These are phyloP conservation scores for Kappamyces sp. DNA, from an alignment of 192 early-diverging fungal species.

Conservation along the genomic window DNA sequence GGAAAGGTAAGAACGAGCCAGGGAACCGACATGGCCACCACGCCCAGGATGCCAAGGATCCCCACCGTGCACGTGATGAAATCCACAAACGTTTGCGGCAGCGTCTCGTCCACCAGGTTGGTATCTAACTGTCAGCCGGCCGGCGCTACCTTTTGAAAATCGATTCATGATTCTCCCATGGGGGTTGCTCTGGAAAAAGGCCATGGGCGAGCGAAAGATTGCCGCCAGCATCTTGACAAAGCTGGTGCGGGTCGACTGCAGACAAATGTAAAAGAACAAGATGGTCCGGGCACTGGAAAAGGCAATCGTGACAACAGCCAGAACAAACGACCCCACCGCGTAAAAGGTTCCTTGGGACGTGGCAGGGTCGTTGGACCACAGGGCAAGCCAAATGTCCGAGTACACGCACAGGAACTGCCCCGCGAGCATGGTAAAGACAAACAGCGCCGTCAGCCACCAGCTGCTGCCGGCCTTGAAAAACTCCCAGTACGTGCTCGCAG, in stretches of 20 bases:
- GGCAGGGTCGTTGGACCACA: slow-evolving; percentile 36
- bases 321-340: slow-evolving; percentile 38
- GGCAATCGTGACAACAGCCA: slow-evolving; percentile 25
- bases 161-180: slow-evolving; percentile 61
- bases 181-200: slow-evolving; percentile 57
- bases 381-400: slow-evolving; percentile 54
- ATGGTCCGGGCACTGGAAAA: slow-evolving; percentile 35
- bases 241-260: slow-evolving; percentile 29
- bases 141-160: slow-evolving; percentile 39
- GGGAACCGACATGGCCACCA: slow-evolving; percentile 10
- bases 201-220: slow-evolving; percentile 48
- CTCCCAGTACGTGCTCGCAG: slow-evolving; percentile 26
- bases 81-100: slow-evolving; percentile 45
- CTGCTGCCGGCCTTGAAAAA: slow-evolving; percentile 38
- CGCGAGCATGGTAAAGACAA: slow-evolving; percentile 29
- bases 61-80: slow-evolving; percentile 58
- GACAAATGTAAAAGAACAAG: slow-evolving; percentile 46
- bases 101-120: slow-evolving; percentile 56
- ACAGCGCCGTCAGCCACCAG: slow-evolving; percentile 8
- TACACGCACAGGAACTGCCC: slow-evolving; percentile 26
- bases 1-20: slow-evolving; percentile 20
- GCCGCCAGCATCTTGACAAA: slow-evolving; percentile 36
- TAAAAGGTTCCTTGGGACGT: slow-evolving; percentile 38
- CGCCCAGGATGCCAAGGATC: not conserved
- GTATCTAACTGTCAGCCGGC: too few relatives aligned